Base-by-base conservation (phyloP, 345 rosid species). In the Citrus sinensis region DNA sequence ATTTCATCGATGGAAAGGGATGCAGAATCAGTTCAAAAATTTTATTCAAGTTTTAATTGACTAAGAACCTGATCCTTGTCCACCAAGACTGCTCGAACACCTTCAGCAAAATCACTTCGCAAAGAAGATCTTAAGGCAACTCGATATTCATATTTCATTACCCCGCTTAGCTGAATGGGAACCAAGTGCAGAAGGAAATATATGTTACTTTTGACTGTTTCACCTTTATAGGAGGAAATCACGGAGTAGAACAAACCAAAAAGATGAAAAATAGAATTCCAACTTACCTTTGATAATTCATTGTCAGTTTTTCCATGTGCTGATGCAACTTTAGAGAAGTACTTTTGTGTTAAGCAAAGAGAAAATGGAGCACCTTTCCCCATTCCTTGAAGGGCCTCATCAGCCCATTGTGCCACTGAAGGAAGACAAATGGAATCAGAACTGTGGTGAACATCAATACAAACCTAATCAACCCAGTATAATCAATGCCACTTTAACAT, bases 351-450 rank as follows among this genome's bases (percentile, higher is more conserved):
- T 80, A 93, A 86, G 90, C 85, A 81, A 54, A 95, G 99, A 83
- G 99, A 93, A 83, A 95, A 95, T 4, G 99, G 98, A 37, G 97
- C 97, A 49, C 94, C 98, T 86, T 90, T 93, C 67, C 76, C 90
- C 74, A 93, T 82, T 70, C 93, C 96, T 83, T 92, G 91, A 76
- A 92, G 89, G 79, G 98, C 96, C 68, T 95, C 96, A 19, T 79
- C 89, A 66, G 97, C 97, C 99, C 98, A 95, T 80, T 91, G 90
- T 19, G 51, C 87, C 78, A 93, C 98, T 95, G 82, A 37, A 79
- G 69, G 55, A 24, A 80, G 56, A 78, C 30, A 67, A 75, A 7
- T 55, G 59, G n/a, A 71, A 55, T 20, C 25, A 68, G 60, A 73
- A 51, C 51, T 10, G 51, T 56, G 46, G 78, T 24, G 54, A 59